Conservation (phyloP, 768 basidiomycete species). For the Kwoniella dendrophila region DNA sequence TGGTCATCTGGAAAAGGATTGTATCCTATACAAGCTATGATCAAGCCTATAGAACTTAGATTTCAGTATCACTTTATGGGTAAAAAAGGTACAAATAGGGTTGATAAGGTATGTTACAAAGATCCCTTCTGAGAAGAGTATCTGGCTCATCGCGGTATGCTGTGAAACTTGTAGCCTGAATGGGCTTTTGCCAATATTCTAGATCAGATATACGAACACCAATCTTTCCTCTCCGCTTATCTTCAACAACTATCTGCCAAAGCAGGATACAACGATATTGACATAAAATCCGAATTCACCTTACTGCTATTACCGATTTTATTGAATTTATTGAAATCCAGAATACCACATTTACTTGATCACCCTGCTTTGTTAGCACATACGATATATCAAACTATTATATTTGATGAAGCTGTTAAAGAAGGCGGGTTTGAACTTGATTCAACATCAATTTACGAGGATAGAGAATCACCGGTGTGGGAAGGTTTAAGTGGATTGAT, state of each 20-base stretch:
- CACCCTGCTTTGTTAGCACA: constrained; percentile 88
- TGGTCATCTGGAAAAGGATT: constrained; percentile 62
- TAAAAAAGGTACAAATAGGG: constrained; percentile 77
- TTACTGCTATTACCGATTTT: constrained; percentile 75
- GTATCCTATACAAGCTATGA: constrained; percentile 81
- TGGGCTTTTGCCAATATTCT: constrained; percentile 94
- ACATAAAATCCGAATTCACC: constrained; percentile 87
- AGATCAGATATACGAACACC: constrained; percentile 83
- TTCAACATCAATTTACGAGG: constrained; percentile 44
- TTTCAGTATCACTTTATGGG: constrained; percentile 97
- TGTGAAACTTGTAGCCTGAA: constrained; percentile 74
- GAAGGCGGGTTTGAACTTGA: constrained; percentile 72
- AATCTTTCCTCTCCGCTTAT: constrained; percentile 72
- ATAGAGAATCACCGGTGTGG: constrained; percentile 59
- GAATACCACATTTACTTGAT: constrained; percentile 71
- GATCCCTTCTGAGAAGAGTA: too few species aligned
- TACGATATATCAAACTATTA: constrained; percentile 87
- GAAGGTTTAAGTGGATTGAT: constrained; percentile 79
- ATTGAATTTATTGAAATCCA: constrained; percentile 71
- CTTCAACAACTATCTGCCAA: constrained; percentile 70
- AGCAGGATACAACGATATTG: constrained; percentile 67
- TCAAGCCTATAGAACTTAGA: constrained; percentile 77
- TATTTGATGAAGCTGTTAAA: constrained; percentile 77
- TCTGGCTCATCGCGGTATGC: not conserved
- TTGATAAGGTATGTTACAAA: constrained; percentile 73